Base-by-base conservation (phyloP, 2,329 filamentous ascomycete species). In the Fusarium xylarioides region DNA sequence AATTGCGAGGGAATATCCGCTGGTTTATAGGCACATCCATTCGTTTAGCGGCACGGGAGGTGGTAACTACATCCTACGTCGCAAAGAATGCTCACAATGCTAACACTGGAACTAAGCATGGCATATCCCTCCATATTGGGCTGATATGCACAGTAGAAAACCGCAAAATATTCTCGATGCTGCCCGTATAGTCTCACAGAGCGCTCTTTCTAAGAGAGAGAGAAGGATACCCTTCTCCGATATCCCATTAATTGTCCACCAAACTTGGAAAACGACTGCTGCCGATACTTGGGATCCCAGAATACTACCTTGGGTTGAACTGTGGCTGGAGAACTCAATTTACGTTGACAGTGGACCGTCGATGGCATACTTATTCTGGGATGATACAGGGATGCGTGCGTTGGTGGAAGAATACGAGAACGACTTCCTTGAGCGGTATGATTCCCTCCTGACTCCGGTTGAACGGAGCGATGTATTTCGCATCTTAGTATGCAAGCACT, bases 341-440 rank as follows among this genome's bases (percentile, higher is more conserved):
- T 30, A 44, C 3, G 11, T 21, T 11, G 38, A 21, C 15, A 26
- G 23, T 19, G 58, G 49, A 30, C 49, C 58, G 19, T 16, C 30
- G 12, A 61, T 61, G 58, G 49, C 38, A 19, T 61, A 56, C 49
- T n/a, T 61, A 4, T 61, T 61, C 16, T 61, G 58, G 58, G 58
- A 61, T 37, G 58, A 61, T 30, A 9, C 21, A 19, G 58, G 58
- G 2, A 61, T 61, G 58, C 58, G 58, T 21, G 32, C 38, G 9
- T 35, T 61, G 2, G 21, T 61, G 6, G n/a, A 44, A 30, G 19
- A 44, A 32, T 61, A 21, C 15, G 49, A 61, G 12, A 44, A 44
- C 2, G 58, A 44, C 19, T 61, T 56, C 7, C 37, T 61, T 30
- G 23, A 56, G 18, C 21, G 30, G 12, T 61, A 61, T 30, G 58